Percentiles rank a stretch among this genome's conserved stretches.
These are phyloP conservation scores for Poronia punctata DNA, from an alignment of 495 filamentous ascomycete genomes.

Conservation along the genomic window DNA sequence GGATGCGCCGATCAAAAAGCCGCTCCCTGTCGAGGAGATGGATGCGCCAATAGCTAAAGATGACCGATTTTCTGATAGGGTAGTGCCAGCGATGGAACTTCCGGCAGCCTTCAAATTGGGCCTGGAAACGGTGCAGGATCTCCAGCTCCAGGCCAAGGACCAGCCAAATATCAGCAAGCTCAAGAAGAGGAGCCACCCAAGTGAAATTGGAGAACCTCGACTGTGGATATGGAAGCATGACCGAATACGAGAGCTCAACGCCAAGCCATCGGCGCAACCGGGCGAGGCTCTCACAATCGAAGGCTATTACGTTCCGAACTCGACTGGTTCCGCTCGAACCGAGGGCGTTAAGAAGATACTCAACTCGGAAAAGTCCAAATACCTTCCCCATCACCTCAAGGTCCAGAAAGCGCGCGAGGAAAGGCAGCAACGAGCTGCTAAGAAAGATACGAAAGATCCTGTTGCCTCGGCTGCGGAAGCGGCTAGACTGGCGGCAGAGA, in stretches of 20 bases:
- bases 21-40: slow-evolving; percentile 4
- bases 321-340: slow-evolving; percentile 77
- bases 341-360: slow-evolving; percentile 91
- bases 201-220: slow-evolving; percentile 56
- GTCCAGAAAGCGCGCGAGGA: slow-evolving; percentile 86
- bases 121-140: slow-evolving; percentile 15
- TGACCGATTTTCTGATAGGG: slow-evolving; percentile 23
- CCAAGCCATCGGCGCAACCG: slow-evolving; percentile 22
- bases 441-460: slow-evolving; percentile 59
- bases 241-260: slow-evolving; percentile 79
- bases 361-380: slow-evolving; percentile 95
- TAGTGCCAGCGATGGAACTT: slow-evolving; percentile 20
- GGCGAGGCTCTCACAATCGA: slow-evolving; percentile 54
- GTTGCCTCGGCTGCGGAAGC: slow-evolving; percentile 60
- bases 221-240: slow-evolving; percentile 89
- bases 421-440: slow-evolving; percentile 65
- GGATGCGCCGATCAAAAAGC: slow-evolving; percentile 11
- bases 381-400: slow-evolving; percentile 93
- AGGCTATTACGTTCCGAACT: slow-evolving; percentile 86
- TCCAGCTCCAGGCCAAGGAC: slow-evolving; percentile 55
- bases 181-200: slow-evolving; percentile 60
- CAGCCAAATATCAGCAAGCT: slow-evolving; percentile 73
- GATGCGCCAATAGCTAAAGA: slow-evolving; percentile 15
- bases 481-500: slow-evolving; percentile 70
- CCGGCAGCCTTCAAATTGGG: slow-evolving; percentile 18